Evolutionary conservation across 129 eudicot genomes (phyloP).

Genomic region (sunflower (Helianthus annuus)): HanXRQr2.0-SUNRISE NC_035435.2:87957860-87958359

Average conservation of each 20-base stretch:
- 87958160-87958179: no score
- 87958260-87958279: not conserved
- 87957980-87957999: slow-evolving; percentile 7
- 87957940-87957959: slow-evolving; percentile 9
- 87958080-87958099: slow-evolving; percentile 7
- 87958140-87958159: no score
- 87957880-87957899: no score
- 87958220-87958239: no score
- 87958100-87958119: no score
- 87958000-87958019: slow-evolving; percentile 29
- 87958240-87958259: no score
- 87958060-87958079: slow-evolving; percentile 22
- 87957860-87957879: slow-evolving; percentile 10
- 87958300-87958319: not conserved
- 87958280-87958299: no score
- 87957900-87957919: not conserved
- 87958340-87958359: no score
- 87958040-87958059: slow-evolving; percentile 28
- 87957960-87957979: slow-evolving; percentile 14
- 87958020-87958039: slow-evolving; percentile 29
- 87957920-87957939: slow-evolving; percentile 15
- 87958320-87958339: not conserved
- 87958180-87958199: no score
- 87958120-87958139: no score
- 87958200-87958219: not conserved